phyloP scores from a whole-genome alignment of 176 grass and related monocot species.

The Melocanna baccifera region DNA sequence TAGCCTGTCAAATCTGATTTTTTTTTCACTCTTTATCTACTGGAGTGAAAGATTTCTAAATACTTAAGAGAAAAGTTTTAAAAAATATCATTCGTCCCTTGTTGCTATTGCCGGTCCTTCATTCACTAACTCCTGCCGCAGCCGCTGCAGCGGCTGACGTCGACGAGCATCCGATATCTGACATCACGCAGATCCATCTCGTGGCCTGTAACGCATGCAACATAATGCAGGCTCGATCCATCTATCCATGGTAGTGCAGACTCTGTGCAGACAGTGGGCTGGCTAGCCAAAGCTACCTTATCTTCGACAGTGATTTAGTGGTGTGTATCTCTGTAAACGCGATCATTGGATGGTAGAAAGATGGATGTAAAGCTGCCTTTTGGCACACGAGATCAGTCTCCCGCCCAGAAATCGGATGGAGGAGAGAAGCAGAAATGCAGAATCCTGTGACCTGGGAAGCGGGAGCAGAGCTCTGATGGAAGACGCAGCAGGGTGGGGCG shows the following conservation, averaged over 20 bases:
- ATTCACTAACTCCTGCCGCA: no score
- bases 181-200: not conserved
- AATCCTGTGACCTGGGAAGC: not conserved
- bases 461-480: not conserved
- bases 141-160: not conserved
- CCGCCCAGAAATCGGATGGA: not conserved
- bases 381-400: not conserved
- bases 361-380: not conserved
- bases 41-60: no score
- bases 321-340: not conserved
- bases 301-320: constrained; percentile 24
- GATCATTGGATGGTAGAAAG: not conserved
- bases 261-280: not conserved
- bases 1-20: no score
- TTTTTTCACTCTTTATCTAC: no score
- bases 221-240: not conserved
- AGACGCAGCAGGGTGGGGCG: no score
- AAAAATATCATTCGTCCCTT: no score
- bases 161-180: not conserved
- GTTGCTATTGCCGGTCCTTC: no score
- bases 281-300: not conserved
- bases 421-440: not conserved
- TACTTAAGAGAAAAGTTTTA: no score
- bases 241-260: not conserved
- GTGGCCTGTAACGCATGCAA: not conserved